Evolutionary conservation across 2,329 filamentous ascomycete species (phyloP), one percentile per base, ranked within the genome.

Genomic region (Verticillium nubilum): DNA sequence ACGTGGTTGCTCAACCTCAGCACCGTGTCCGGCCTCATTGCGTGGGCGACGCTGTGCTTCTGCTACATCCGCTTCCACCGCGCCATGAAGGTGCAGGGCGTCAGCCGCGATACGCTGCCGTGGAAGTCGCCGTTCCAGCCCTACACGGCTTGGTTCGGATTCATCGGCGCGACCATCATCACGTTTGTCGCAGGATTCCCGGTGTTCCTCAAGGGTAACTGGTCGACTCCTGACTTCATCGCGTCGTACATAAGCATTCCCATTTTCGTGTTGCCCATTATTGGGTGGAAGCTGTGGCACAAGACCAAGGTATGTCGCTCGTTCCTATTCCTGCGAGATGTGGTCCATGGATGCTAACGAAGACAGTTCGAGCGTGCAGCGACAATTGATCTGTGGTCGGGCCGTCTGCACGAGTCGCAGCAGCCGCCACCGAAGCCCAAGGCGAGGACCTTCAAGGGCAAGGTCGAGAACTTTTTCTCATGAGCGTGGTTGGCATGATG

Each of bases 81-180:
- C 56, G 90, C 90, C 0, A 80, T 89, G 57, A 76, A 81, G 27
- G 87, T 80, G 0, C 90, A 94, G 68, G 88, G 88, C 0, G 78
- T 93, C 29, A 81, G 85, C 63, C 82, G 89, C 5, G 79, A 86
- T 37, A 80, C 79, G 0, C 74, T 94, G n/a, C 89, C 89, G 0
- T 92, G 91, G 75, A 86, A 82, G 63, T 86, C 86, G 1, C 80
- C 80, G 62, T 79, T 84, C 52, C 89, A 92, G 75, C 91, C 91
- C 2, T 93, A 86, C 66, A 80, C 84, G 0, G 89, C 90, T 0
- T 93, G 83, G 68, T 85, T 87, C 55, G 86, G 85, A 0, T 73
- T 91, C 5, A 69, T 76, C 0, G 85, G 82, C 27, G 89, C 86
- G 1, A 82, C 84, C 55, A 71, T 89, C 63, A 64, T 72, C 58